Conservation (phyloP, 305 asterid genomes). For the Rubia balearica region DNA sequence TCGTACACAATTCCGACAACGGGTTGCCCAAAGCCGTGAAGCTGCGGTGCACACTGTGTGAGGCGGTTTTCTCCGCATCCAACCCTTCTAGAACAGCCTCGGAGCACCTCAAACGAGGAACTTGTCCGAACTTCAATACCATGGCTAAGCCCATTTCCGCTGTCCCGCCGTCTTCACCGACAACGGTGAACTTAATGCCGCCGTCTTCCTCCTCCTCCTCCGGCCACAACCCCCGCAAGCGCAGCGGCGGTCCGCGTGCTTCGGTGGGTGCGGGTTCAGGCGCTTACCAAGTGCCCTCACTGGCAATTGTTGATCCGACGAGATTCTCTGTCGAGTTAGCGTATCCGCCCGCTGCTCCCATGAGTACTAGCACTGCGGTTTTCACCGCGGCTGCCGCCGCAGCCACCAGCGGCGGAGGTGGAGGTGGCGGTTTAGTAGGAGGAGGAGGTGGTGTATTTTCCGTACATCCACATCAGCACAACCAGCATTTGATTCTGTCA, state of each 20-base stretch:
- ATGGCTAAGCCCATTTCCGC: constrained; percentile 58
- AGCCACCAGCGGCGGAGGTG: constrained; percentile 6
- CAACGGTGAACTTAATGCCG: constrained; percentile 20
- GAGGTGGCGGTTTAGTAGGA: constrained; percentile 2
- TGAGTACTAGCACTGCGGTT: constrained; percentile 29
- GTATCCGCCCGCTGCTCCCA: constrained; percentile 36
- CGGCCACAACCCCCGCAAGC: constrained; percentile 47
- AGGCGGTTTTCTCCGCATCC: constrained; percentile 91
- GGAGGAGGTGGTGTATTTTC: constrained; percentile 23
- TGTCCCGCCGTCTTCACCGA: constrained; percentile 32
- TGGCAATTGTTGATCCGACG: constrained; percentile 63
- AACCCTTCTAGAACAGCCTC: constrained; percentile 96
- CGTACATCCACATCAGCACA: constrained; percentile 30
- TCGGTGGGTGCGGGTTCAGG: constrained; percentile 14
- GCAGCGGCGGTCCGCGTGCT: constrained; percentile 20
- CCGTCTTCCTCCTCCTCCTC: constrained; percentile 15
- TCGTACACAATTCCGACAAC: constrained; percentile 62
- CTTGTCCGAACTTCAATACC: constrained; percentile 82
- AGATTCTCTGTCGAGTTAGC: constrained; percentile 57
- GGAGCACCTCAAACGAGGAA: constrained; percentile 90
- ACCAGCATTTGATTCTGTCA: constrained; percentile 57
- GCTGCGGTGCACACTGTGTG: constrained; percentile 81
- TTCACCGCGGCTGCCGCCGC: constrained; percentile 15
- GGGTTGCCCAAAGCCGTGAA: constrained; percentile 84
- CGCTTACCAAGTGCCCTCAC: constrained; percentile 34